phyloP scores from a whole-genome alignment of 768 basidiomycete species.

The Lactarius indigo region DNA sequence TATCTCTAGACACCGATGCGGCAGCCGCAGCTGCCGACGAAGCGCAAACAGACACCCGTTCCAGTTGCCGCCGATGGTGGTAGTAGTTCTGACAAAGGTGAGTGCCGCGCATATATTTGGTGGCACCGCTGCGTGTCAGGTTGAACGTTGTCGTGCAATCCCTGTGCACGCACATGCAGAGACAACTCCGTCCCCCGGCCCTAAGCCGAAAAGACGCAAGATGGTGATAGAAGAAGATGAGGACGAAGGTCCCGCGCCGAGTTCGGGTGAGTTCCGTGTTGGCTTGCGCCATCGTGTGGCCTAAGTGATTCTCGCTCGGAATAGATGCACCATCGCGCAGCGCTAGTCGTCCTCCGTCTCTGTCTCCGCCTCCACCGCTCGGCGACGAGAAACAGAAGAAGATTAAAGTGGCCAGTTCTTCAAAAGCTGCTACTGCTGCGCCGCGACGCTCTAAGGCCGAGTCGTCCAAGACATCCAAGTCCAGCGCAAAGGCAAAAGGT shows the following conservation, averaged over 20 bases:
- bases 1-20: not conserved
- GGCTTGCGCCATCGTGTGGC: not conserved
- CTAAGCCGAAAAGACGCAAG: constrained; percentile 48
- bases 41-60: constrained; percentile 16
- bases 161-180: not conserved
- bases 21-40: constrained; percentile 1
- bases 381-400: not conserved
- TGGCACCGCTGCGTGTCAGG: not conserved
- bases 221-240: constrained; percentile 57
- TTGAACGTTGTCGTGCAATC: not conserved
- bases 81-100: not conserved
- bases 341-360: constrained; percentile 7
- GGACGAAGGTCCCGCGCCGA: constrained; percentile 24
- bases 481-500: constrained; percentile 17
- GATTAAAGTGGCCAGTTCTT: not conserved
- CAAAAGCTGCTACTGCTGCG: not conserved
- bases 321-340: constrained; percentile 16
- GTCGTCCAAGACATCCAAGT: constrained; percentile 5
- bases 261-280: constrained; percentile 9
- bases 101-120: not conserved
- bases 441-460: constrained; percentile 2
- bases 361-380: constrained; percentile 4
- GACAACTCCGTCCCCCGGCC: constrained; percentile 28
- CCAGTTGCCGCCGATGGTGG: not conserved
- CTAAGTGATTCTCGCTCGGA: too few relatives aligned